A percentile compares a stretch with the other conserved stretches of the same genome.
Evolutionary conservation across 257 asterid genomes (phyloP).

Genomic region (Verbascum thapsus): DNA sequence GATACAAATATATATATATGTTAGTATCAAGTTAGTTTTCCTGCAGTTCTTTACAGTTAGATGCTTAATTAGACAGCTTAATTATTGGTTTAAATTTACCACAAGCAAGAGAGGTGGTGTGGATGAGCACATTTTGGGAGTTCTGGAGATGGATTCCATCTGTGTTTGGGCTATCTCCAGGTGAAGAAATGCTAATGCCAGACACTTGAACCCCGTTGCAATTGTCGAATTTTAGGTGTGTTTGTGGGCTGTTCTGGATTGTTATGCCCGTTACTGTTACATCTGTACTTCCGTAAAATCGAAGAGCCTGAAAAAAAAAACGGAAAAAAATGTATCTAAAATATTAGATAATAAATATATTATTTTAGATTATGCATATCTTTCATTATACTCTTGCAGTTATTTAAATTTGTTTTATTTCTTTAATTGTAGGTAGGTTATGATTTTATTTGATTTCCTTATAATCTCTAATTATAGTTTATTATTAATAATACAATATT

Average conservation of each 20-base stretch:
- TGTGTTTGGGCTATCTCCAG: slow-evolving; percentile 58
- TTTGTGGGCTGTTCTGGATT: slow-evolving; percentile 50
- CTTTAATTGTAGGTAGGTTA: no score
- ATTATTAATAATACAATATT: no score
- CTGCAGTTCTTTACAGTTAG: not conserved
- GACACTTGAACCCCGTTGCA: slow-evolving; percentile 45
- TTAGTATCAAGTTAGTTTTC: not conserved
- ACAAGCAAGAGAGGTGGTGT: slow-evolving; percentile 38
- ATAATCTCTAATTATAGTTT: no score
- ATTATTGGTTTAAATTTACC: slow-evolving; percentile 47
- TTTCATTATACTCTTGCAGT: no score
- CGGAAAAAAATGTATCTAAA: not conserved
- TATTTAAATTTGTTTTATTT: no score
- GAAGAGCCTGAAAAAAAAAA: slow-evolving; percentile 44
- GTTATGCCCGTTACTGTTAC: slow-evolving; percentile 48
- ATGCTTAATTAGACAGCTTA: not conserved
- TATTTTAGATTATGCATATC: no score
- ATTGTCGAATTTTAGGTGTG: slow-evolving; percentile 51
- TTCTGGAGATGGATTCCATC: slow-evolving; percentile 62
- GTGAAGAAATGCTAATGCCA: slow-evolving; percentile 48
- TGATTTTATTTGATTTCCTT: no score
- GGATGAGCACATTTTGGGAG: slow-evolving; percentile 49
- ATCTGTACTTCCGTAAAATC: slow-evolving; percentile 42
- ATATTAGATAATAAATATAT: no score
- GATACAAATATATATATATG: not conserved